Base-by-base conservation (phyloP, 495 filamentous ascomycete species). In the Penicillium egyptiacum region DNA sequence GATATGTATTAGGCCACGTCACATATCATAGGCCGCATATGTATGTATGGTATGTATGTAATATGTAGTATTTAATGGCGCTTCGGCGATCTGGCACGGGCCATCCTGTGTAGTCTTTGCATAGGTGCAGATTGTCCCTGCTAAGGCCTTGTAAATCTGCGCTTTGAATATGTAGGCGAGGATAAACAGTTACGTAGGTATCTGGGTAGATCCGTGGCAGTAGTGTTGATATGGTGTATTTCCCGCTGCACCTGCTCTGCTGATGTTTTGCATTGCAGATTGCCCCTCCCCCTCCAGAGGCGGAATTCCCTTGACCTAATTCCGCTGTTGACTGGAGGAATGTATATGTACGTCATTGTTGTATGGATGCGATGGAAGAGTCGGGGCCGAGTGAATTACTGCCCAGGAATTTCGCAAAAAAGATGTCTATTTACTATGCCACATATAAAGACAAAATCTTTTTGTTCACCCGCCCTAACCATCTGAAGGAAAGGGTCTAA, bases 181-280 rank as follows among this genome's bases (percentile, higher is more conserved):
- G 6, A 28, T 26, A 22, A 10, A 3, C 9, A 44, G 2, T 39
- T 17, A 17, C 16, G 23, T 46, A 2, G 11, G 22, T 25, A 16
- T 28, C 6, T 46, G 9, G 4, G 17, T 30, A 12, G 19, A 9
- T 17, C 17, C 33, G 53, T 55, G 53, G 53, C 39, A 55, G 42
- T 55, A 54, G 39, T 23, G 26, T 28, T 53, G 41, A 14, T 12
- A 23, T 44, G 9, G 31, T 14, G 35, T 39, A 39, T 39, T 39
- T 37, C 17, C n/a, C 16, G 35, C 35, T 39, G 6, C 31, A 35
- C 4, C 16, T 39, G 35, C 35, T 39, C 35, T 39, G 35, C 35
- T n/a, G 16, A 67, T 67, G 64, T 60, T 62, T 28, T 65, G 64
- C 62, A 67, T 62, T 64, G 58, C 61, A 64, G 56, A 20, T 43